Base-by-base conservation (phyloP, 768 basidiomycete species). In the Boletus edulis region DNA sequence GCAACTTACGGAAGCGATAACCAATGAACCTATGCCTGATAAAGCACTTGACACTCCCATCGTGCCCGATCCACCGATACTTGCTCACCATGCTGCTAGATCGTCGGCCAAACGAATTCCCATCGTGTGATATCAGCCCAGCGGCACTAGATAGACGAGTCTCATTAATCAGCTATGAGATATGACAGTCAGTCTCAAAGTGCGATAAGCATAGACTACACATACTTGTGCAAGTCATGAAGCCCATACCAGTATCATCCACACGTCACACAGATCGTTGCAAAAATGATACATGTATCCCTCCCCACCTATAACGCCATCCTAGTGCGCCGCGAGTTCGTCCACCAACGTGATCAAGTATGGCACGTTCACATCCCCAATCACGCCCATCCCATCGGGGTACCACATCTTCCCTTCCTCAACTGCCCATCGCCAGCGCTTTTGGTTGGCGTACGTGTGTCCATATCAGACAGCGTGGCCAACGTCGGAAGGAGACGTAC, bases 371-470 rank as follows among this genome's bases (percentile, higher is more conserved):
- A 75, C 67, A 10, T 70, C 60, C 17, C 75, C 68, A 5, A 76
- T 59, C 5, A 75, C 73, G 0, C 84, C 84, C 22, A 58, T 49
- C 10, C 62, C 71, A 8, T 46, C 38, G 0, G 83, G 75, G 29
- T 71, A 70, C 84, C 84, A 87, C 53, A 77, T 63, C 54, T 75
- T 76, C 7, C 73, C 69, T 50, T 84, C 81, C 32, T 75, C 70
- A 34, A 76, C 73, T 1, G 87, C 86, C 87, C 87, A 89, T 66
- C 82, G 83, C 87, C 87, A 90, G 55, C 76, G 81, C 87, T 90
- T 53, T 40, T 20, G 18, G 55, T n/a, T n/a, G 43, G 45, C 39
- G n/a, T 34, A 37, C 37, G 14, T 29, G 22, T 18, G 6, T n/a
- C 9, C 11, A 24, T 10, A 22, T 48, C 43, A 31, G 20, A 48